A percentile compares a stretch with the other conserved stretches of the same genome.
phyloP scores from a whole-genome alignment of 805 yeast species.

The Candida maesae region DNA sequence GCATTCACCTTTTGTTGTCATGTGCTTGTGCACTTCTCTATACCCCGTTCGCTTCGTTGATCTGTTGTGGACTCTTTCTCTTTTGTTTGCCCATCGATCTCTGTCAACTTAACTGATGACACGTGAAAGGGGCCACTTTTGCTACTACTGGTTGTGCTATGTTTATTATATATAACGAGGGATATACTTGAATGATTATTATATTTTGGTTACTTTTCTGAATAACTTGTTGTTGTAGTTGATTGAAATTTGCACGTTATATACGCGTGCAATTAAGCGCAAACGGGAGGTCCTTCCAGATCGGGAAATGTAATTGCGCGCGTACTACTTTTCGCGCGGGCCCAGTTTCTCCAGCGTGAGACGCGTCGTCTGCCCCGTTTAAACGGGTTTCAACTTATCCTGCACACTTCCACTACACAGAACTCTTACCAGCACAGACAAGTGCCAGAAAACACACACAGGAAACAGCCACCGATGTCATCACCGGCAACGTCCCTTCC shows the following conservation, averaged over 20 bases:
- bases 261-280: slow-evolving; percentile 1
- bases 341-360: too few relatives aligned
- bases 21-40: too few relatives aligned
- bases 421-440: neutral
- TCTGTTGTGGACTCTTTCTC: neutral
- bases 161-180: neutral
- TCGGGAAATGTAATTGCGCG: slow-evolving; percentile 21
- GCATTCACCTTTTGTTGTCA: too few relatives aligned
- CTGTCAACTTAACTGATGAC: neutral
- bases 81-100: too few relatives aligned
- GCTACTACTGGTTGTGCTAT: neutral
- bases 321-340: too few relatives aligned
- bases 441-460: neutral
- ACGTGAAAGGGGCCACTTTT: neutral
- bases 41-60: neutral
- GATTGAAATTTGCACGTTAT: neutral
- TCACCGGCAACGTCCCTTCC: slow-evolving; percentile 15
- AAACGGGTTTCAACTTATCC: too few relatives aligned
- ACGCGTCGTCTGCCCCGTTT: neutral
- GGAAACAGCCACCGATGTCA: slow-evolving; percentile 8
- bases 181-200: neutral
- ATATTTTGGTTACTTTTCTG: neutral
- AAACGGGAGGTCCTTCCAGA: slow-evolving; percentile 6
- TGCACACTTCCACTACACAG: neutral
- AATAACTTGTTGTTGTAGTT: neutral